Percentiles rank a stretch among this genome's conserved stretches.
Evolutionary conservation across 768 basidiomycete genomes (phyloP).

Genomic region (Termitomyces sp.): DNA sequence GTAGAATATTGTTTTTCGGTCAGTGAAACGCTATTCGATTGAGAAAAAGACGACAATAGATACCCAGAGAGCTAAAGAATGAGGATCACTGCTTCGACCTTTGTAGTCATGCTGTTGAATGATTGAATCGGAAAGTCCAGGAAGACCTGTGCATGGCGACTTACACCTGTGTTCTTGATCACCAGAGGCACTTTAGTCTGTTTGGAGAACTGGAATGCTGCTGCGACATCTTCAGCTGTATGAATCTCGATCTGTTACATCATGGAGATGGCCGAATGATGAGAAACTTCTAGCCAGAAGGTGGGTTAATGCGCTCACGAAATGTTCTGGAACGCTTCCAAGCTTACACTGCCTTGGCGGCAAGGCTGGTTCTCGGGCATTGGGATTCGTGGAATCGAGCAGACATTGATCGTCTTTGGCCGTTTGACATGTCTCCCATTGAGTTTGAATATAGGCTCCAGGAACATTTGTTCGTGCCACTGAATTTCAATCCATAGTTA

Average conservation of each 20-base stretch:
- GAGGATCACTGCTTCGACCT: conserved; percentile 39
- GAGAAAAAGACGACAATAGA: not conserved
- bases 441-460: conserved; percentile 29
- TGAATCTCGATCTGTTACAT: conserved; percentile 27
- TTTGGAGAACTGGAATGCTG: conserved; percentile 39
- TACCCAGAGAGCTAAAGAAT: conserved; percentile 42
- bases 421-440: conserved; percentile 54
- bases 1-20: not conserved
- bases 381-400: conserved; percentile 32
- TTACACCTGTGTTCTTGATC: conserved; percentile 48
- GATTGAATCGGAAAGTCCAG: not conserved
- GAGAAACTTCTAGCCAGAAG: not conserved
- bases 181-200: conserved; percentile 33
- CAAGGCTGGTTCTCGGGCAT: conserved; percentile 18
- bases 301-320: conserved; percentile 22
- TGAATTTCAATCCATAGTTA: not conserved
- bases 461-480: conserved; percentile 16
- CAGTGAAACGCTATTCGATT: not conserved
- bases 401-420: conserved; percentile 37
- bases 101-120: conserved; percentile 39
- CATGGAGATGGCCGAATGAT: not conserved
- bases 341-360: conserved; percentile 24
- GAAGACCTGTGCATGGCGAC: conserved; percentile 9
- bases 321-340: conserved; percentile 34
- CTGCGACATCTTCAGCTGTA: conserved; percentile 30